Evolutionary conservation across 208 protist genomes (phyloP), one percentile per base, ranked within the genome.

Genomic region (Trypanosoma vivax): DNA sequence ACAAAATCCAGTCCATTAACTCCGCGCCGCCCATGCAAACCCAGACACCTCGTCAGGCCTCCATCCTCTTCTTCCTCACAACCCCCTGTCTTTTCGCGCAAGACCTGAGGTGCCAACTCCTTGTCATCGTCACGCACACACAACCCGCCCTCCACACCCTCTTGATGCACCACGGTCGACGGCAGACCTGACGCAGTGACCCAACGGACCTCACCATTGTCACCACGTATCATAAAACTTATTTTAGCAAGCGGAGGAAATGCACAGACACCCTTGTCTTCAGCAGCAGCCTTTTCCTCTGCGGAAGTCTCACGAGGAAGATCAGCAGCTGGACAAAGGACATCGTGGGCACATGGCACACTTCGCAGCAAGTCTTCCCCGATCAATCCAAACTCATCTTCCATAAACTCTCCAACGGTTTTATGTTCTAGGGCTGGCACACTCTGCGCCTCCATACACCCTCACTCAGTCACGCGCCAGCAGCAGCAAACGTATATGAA

Each of bases 171-270:
- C 16, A 19, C 37, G 9, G 14, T 38, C 31, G 7, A 7, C 7
- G 58, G 19, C 33, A 70, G 27, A 2, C 46, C 54, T 2, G 71
- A 60, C 16, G 65, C 60, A 14, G 81, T 85, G 31, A 88, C 54
- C 78, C 83, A 87, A 13, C 76, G 66, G 30, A 69, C 61, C 13
- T 47, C 50, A 9, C 83, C 83, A 48, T 78, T 67, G 46, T 90
- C 83, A 14, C 83, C 79, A 24, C 70, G 57, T 19, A 85, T 49
- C 50, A 85, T 65, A 65, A 85, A 79, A 37, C 70, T 76, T n/a
- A 49, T 16, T 27, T 19, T 11, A 14, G 56, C 13, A 5, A 43
- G 42, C 10, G 69, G 70, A 21, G 74, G 69, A 29, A 70, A 45
- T 14, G 3, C 43, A 23, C 54, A 64, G 19, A 70, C 35, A 23